Evolutionary conservation across 768 basidiomycete genomes (phyloP).

Genomic region (Melanogaster broomeanus): DNA sequence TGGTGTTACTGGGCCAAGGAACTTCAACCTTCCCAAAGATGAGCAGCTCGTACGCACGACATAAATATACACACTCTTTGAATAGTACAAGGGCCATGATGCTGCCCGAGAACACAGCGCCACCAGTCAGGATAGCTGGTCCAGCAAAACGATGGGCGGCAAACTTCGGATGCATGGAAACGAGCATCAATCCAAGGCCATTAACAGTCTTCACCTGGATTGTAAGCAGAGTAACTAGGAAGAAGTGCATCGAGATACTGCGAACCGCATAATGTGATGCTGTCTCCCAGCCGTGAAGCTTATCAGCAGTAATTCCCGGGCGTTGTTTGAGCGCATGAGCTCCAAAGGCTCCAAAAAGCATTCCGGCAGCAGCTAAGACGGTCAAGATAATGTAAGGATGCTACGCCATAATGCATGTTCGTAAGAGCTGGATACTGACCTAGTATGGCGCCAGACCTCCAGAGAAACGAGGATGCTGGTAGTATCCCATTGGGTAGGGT

Average conservation of each 20-base stretch:
- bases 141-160: conserved; percentile 62
- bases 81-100: conserved; percentile 57
- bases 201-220: conserved; percentile 56
- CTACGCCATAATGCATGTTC: background rate
- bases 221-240: conserved; percentile 12
- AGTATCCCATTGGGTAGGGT: conserved; percentile 2
- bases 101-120: conserved; percentile 61
- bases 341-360: conserved; percentile 68
- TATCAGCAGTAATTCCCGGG: conserved; percentile 49
- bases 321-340: conserved; percentile 58
- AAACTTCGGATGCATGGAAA: conserved; percentile 67
- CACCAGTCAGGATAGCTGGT: conserved; percentile 61
- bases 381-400: background rate
- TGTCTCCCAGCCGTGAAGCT: conserved; percentile 59
- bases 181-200: conserved; percentile 61
- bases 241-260: background rate
- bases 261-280: conserved; percentile 66
- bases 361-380: conserved; percentile 45
- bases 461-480: conserved; percentile 34
- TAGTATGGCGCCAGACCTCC: conserved; percentile 45
- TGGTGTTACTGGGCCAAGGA: conserved; percentile 67
- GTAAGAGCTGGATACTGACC: conserved; percentile 28
- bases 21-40: conserved; percentile 39
- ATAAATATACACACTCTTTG: conserved; percentile 36
- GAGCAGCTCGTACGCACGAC: background rate